A percentile compares a stretch with the other conserved stretches of the same genome.
Evolutionary conservation across 1,284 basidiomycete species (phyloP).

Genomic region (Tetrapyrgos nigripes): DNA sequence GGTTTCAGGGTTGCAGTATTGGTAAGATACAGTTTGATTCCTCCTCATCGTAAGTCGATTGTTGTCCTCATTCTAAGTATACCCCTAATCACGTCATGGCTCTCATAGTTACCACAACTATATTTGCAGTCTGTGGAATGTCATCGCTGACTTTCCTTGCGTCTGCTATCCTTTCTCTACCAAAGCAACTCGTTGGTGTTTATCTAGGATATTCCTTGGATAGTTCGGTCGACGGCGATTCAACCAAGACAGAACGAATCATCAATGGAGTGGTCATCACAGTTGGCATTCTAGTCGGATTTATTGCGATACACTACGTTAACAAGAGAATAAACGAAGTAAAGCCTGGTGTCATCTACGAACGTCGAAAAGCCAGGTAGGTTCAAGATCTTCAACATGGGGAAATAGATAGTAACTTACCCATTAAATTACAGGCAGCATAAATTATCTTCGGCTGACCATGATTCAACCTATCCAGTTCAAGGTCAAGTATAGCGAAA

Average conservation of each 20-base stretch:
- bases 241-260: slow-evolving; percentile 15
- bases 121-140: slow-evolving; percentile 86
- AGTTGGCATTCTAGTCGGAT: background rate
- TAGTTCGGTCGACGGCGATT: slow-evolving; percentile 43
- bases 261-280: background rate
- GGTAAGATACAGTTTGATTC: slow-evolving; percentile 79
- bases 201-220: slow-evolving; percentile 76
- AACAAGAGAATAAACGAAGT: slow-evolving; percentile 3
- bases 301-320: background rate
- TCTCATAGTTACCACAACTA: slow-evolving; percentile 68
- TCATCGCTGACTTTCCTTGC: slow-evolving; percentile 71
- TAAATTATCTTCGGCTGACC: too few relatives aligned
- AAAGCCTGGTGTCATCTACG: slow-evolving; percentile 3
- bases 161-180: slow-evolving; percentile 77
- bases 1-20: slow-evolving; percentile 81
- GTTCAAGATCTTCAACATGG: too few relatives aligned
- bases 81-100: background rate
- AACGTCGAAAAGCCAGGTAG: slow-evolving; percentile 9
- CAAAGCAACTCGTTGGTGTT: slow-evolving; percentile 80
- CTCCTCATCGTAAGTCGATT: slow-evolving; percentile 68
- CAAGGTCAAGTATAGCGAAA: too few relatives aligned
- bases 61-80: background rate
- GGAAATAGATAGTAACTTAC: too few relatives aligned
- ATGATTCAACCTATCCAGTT: too few relatives aligned
- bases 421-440: too few relatives aligned